Evolutionary conservation across 129 eudicot genomes (phyloP).

Genomic region (Gnaphalium uliginosum): DNA sequence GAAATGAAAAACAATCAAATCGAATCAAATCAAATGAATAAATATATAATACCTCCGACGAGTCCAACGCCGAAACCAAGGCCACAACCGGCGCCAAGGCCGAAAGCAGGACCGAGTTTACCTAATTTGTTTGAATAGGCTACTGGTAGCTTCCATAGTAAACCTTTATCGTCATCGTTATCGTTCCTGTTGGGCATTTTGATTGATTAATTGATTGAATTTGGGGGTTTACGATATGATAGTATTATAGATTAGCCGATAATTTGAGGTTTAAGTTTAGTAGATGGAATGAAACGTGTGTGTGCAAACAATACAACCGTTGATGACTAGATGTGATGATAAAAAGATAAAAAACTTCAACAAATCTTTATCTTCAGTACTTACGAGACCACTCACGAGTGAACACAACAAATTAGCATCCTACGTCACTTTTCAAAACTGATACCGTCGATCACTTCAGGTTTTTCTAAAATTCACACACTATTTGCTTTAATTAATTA

Average conservation of each 20-base stretch:
- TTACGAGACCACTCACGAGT: too few relatives aligned
- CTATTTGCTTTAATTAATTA: too few relatives aligned
- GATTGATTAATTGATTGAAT: neutral
- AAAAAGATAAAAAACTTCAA: too few relatives aligned
- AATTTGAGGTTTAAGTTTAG: neutral
- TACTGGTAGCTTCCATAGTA: conserved; percentile 83
- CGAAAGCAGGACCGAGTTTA: conserved; percentile 84
- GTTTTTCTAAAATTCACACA: too few relatives aligned
- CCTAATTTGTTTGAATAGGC: conserved; percentile 57
- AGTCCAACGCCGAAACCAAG: conserved; percentile 80
- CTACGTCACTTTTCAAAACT: too few relatives aligned
- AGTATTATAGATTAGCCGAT: neutral
- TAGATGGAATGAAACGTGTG: neutral
- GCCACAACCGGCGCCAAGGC: conserved; percentile 96
- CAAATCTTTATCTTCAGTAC: too few relatives aligned
- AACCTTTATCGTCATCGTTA: conserved; percentile 58
- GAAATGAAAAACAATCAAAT: neutral
- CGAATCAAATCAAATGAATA: neutral
- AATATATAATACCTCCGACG: conserved; percentile 57
- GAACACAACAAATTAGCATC: too few relatives aligned
- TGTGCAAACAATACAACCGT: neutral
- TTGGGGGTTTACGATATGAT: conserved; percentile 13
- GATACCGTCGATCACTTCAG: too few relatives aligned
- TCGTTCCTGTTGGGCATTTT: conserved; percentile 28
- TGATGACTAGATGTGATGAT: neutral